Evolutionary conservation across 2,329 filamentous ascomycete genomes (phyloP).

Genomic region (Zymoseptoria crescenta): DNA sequence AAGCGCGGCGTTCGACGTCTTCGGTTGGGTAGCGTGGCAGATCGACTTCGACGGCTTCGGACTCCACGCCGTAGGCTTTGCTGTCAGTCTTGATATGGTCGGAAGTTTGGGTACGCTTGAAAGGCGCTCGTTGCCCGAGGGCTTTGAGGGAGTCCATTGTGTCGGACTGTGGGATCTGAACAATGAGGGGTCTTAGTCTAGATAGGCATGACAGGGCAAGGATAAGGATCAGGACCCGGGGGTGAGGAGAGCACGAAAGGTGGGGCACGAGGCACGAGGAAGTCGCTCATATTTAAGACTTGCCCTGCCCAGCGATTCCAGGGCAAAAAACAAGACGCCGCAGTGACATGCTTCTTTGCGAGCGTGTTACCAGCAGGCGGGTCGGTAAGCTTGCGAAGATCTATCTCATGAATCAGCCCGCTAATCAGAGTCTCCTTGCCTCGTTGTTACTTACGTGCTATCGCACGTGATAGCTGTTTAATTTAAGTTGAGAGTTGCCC

Average conservation of each 20-base stretch:
- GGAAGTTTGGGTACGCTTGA: conserved; percentile 12
- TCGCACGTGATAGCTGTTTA: no score
- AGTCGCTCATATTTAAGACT: neutral
- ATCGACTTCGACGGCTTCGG: conserved; percentile 3
- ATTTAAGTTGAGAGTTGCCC: no score
- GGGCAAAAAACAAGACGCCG: neutral
- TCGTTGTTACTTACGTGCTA: no score
- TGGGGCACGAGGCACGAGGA: neutral
- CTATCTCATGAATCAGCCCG: no score
- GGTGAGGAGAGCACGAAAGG: neutral
- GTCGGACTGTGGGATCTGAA: neutral
- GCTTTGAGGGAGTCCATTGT: conserved; percentile 12
- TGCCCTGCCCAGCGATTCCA: neutral
- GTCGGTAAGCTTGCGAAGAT: neutral
- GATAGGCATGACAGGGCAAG: neutral
- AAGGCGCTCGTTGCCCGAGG: conserved; percentile 6
- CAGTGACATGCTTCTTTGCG: neutral
- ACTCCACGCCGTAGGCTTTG: conserved; percentile 7
- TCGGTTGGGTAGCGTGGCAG: conserved; percentile 10
- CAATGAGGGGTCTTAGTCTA: neutral
- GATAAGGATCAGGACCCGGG: neutral
- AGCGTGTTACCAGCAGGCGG: neutral
- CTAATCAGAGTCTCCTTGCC: no score
- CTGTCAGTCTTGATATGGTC: conserved; percentile 7
- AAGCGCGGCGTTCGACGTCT: conserved; percentile 18